These are phyloP conservation scores for Kodamaea neixiangensis DNA, from an alignment of 805 yeast genomes.

Conservation along the genomic window DNA sequence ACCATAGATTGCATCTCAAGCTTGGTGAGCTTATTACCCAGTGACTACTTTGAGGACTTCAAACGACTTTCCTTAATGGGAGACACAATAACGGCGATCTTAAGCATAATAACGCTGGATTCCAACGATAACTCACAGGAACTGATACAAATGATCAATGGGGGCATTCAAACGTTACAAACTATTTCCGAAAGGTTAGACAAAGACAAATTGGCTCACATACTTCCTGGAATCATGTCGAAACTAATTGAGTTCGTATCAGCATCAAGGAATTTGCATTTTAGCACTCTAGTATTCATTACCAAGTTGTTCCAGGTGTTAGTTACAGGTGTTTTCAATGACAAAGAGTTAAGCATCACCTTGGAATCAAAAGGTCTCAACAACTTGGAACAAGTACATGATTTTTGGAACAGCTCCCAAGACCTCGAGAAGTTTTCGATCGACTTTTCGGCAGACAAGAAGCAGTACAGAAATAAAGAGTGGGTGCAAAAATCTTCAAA, in stretches of 20 bases:
- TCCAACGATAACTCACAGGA: conserved; percentile 18
- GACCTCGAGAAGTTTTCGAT: neutral
- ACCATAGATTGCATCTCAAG: conserved; percentile 18
- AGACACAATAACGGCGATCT: conserved; percentile 25
- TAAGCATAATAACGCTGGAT: conserved; percentile 19
- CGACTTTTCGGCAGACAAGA: neutral
- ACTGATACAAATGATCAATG: conserved; percentile 15
- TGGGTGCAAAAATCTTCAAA: conserved; percentile 43
- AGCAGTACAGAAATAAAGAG: conserved; percentile 22
- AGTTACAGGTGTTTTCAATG: conserved; percentile 34
- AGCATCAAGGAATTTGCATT: conserved; percentile 24
- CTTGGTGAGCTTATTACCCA: conserved; percentile 20
- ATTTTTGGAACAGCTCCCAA: conserved; percentile 13
- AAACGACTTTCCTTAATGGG: conserved; percentile 31
- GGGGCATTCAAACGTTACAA: conserved; percentile 16
- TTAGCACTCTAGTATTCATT: conserved; percentile 20
- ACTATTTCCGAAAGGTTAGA: conserved; percentile 21
- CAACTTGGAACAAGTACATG: conserved; percentile 15
- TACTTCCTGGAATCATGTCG: conserved; percentile 44
- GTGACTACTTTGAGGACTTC: conserved; percentile 19
- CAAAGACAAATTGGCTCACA: conserved; percentile 35
- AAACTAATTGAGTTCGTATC: conserved; percentile 30
- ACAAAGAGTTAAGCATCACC: conserved; percentile 17
- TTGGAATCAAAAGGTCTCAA: conserved; percentile 3
- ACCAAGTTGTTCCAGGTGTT: conserved; percentile 24